Base-by-base conservation (phyloP, 2,329 filamentous ascomycete genomes). In the Aspergillus arachidicola region DNA sequence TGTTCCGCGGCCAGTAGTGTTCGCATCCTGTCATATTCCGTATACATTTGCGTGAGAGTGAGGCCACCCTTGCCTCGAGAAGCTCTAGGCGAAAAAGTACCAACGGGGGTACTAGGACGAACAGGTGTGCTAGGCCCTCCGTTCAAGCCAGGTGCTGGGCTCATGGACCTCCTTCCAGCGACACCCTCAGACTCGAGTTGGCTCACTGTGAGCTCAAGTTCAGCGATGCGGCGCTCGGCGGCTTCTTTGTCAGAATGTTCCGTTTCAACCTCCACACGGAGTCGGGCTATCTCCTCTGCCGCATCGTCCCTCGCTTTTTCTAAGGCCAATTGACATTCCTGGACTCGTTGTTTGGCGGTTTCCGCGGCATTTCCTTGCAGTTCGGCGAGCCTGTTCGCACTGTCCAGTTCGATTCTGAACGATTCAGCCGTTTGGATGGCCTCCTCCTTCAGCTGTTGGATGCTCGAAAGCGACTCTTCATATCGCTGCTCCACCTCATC, bases 401-500 rank as follows among this genome's bases (percentile, higher is more conserved):
- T 90, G 67, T 96, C 93, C 9, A 97, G 84, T 75, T 98, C 94
- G 61, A 94, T 89, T 70, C 90, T 89, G 82, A 95, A 96, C 64
- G 90, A 90, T 75, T 97, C 91, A 65, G 96, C 89, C n/a, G 89
- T 89, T 59, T 91, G 87, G 1, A 92, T 90, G 30, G 91, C 90
- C 23, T 92, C 87, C 73, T 96, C 93, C 72, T 95, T 90, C 38
- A 97, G 85, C 74, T 93, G 90, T 72, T 97, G 93, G 34, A 97
- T 88, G 72, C 90, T 93, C 50, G 86, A 83, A 51, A 97, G 86
- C 6, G 91, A 88, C 63, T 97, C 92, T 64, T 98, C 94, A 1
- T 92, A 89, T 80, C 95, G 97, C 72, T 90, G 86, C 73, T 94
- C 92, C 53, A 96, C 85, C 63, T 95, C 92, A 32, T 94, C 91